Percentiles rank a stretch among this genome's conserved stretches.
Evolutionary conservation across 345 rosid genomes (phyloP).

Genomic region (Brassica cretica): DNA sequence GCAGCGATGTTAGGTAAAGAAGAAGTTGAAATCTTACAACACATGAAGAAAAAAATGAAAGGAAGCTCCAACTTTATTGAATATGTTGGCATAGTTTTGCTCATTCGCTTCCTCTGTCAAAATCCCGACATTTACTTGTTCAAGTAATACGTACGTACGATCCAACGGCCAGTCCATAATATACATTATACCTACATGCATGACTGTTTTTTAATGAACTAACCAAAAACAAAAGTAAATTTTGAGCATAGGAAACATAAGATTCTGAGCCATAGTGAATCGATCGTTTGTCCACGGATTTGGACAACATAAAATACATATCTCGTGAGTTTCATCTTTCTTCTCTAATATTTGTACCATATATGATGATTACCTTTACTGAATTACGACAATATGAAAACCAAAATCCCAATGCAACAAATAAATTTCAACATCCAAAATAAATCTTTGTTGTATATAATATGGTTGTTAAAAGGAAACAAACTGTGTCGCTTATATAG

Average conservation of each 20-base stretch:
- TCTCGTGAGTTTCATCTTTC: constrained; percentile 38
- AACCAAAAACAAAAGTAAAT: neutral
- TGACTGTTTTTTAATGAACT: constrained; percentile 18
- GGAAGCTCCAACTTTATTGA: constrained; percentile 28
- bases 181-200: constrained; percentile 34
- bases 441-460: neutral
- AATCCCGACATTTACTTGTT: constrained; percentile 40
- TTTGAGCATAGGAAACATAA: neutral
- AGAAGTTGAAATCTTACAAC: constrained; percentile 9
- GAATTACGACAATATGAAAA: constrained; percentile 24
- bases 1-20: constrained; percentile 28
- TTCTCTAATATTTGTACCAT: constrained; percentile 23
- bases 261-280: constrained; percentile 31
- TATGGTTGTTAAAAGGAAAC: neutral
- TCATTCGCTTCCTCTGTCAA: constrained; percentile 36
- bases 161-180: constrained; percentile 36
- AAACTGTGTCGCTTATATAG: neutral
- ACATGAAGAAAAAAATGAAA: constrained; percentile 16
- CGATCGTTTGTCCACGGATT: constrained; percentile 35
- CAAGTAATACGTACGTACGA: constrained; percentile 39
- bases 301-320: constrained; percentile 35
- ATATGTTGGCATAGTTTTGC: constrained; percentile 37
- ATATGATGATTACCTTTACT: constrained; percentile 37
- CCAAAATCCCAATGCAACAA: neutral
- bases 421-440: neutral